Evolutionary conservation across 768 basidiomycete genomes (phyloP).

Genomic region (Boletus sp.): DNA sequence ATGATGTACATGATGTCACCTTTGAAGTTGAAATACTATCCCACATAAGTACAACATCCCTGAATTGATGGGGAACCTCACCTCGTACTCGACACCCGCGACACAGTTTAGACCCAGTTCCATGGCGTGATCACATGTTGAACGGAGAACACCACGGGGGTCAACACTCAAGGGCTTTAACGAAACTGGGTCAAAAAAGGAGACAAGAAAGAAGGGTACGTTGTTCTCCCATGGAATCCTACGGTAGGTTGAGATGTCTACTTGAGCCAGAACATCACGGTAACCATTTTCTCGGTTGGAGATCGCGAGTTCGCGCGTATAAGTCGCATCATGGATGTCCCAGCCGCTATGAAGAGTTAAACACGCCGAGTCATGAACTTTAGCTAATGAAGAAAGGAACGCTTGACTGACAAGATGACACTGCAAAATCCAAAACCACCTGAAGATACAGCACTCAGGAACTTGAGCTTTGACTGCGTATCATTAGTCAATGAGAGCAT

Average conservation of each 20-base stretch:
- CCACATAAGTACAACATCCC: slow-evolving; percentile 3
- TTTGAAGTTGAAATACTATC: slow-evolving; percentile 87
- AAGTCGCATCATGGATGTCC: slow-evolving; percentile 90
- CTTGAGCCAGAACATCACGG: slow-evolving; percentile 79
- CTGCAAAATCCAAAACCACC: slow-evolving; percentile 94
- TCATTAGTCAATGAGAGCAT: slow-evolving; percentile 7
- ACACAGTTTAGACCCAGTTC: slow-evolving; percentile 58
- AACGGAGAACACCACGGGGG: slow-evolving; percentile 78
- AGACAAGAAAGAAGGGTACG: slow-evolving; percentile 90
- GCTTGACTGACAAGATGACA: slow-evolving; percentile 75
- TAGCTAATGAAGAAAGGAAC: background rate
- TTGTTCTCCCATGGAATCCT: slow-evolving; percentile 90
- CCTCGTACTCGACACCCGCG: slow-evolving; percentile 95
- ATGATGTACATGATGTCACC: slow-evolving; percentile 40
- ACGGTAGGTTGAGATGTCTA: slow-evolving; percentile 86
- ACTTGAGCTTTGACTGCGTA: slow-evolving; percentile 83
- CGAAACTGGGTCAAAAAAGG: slow-evolving; percentile 87
- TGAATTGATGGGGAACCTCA: slow-evolving; percentile 27
- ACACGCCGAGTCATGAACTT: background rate
- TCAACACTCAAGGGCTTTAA: slow-evolving; percentile 75
- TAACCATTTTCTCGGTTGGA: slow-evolving; percentile 94
- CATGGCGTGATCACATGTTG: slow-evolving; percentile 50
- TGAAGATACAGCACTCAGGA: slow-evolving; percentile 73
- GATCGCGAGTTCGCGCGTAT: slow-evolving; percentile 82
- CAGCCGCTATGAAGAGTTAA: slow-evolving; percentile 55